Conservation (phyloP, 495 filamentous ascomycete species). For the Penicillium herquei region DNA sequence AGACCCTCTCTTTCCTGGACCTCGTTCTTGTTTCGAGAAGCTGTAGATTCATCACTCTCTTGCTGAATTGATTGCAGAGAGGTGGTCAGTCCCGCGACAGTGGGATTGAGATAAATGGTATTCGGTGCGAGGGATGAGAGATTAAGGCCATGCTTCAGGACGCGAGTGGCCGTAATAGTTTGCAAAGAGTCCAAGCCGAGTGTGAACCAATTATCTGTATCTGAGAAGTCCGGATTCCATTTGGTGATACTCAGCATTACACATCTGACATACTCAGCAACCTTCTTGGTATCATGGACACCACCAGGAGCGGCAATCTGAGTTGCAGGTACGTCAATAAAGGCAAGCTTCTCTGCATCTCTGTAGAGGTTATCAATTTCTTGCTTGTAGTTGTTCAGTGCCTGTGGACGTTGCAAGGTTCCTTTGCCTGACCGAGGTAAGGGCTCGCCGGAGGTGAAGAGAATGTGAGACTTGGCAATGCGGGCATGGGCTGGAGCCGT, state of each 20-base stretch:
- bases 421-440: conserved; percentile 11
- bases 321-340: too few species aligned
- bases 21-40: background rate
- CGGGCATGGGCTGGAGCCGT: conserved; percentile 39
- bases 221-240: conserved; percentile 15
- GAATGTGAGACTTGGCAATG: conserved; percentile 38
- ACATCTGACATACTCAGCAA: conserved; percentile 10
- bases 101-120: conserved; percentile 14
- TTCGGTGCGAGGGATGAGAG: conserved; percentile 9
- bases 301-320: background rate
- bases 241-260: conserved; percentile 8
- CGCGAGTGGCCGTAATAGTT: conserved; percentile 15
- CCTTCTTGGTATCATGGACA: background rate
- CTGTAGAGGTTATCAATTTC: conserved; percentile 28
- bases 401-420: conserved; percentile 31
- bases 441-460: conserved; percentile 26
- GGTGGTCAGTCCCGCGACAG: conserved; percentile 4
- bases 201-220: conserved; percentile 34
- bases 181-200: conserved; percentile 55
- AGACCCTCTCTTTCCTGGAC: background rate
- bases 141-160: conserved; percentile 10
- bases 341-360: conserved; percentile 11
- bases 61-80: background rate
- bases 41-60: background rate
- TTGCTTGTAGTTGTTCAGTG: conserved; percentile 16